These are phyloP conservation scores for Exophiala mesophila DNA, from an alignment of 2,329 filamentous ascomycete genomes.

Conservation along the genomic window DNA sequence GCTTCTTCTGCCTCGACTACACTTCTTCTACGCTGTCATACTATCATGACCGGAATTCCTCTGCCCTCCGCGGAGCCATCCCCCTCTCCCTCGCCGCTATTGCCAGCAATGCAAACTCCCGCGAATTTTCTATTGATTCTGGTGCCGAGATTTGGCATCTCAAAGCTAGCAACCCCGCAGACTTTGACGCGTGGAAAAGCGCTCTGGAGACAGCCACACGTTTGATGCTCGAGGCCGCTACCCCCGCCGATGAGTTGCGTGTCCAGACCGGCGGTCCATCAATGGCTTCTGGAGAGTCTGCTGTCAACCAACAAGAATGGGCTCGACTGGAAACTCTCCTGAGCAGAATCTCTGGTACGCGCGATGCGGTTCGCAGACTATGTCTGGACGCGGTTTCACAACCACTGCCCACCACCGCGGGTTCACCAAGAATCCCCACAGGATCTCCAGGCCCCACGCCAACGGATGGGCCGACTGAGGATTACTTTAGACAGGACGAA, in stretches of 20 bases:
- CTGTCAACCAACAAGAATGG: slow-evolving; percentile 77
- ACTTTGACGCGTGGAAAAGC: slow-evolving; percentile 82
- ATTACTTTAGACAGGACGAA: slow-evolving; percentile 42
- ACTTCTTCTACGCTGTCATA: slow-evolving; percentile 92
- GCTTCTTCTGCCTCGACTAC: slow-evolving; percentile 95
- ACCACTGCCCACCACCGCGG: slow-evolving; percentile 30
- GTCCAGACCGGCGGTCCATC: slow-evolving; percentile 29
- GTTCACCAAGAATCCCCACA: slow-evolving; percentile 15
- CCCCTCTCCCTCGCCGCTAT: slow-evolving; percentile 87
- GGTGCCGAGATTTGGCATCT: slow-evolving; percentile 97
- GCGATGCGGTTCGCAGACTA: slow-evolving; percentile 80
- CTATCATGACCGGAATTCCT: slow-evolving; percentile 90
- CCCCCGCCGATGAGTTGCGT: slow-evolving; percentile 29
- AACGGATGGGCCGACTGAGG: slow-evolving; percentile 33
- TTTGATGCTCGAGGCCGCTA: slow-evolving; percentile 31
- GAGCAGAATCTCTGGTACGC: slow-evolving; percentile 76
- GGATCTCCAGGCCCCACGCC: slow-evolving; percentile 19
- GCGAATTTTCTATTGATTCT: slow-evolving; percentile 94
- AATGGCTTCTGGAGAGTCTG: slow-evolving; percentile 29
- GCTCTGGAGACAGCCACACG: slow-evolving; percentile 80
- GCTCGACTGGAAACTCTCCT: slow-evolving; percentile 78
- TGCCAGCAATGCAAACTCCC: slow-evolving; percentile 77
- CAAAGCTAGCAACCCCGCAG: slow-evolving; percentile 71
- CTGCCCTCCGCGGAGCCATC: slow-evolving; percentile 84
- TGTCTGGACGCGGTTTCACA: slow-evolving; percentile 67